Base-by-base conservation (phyloP, 176 grass and related monocot species). In the Avena atlantica region DNA sequence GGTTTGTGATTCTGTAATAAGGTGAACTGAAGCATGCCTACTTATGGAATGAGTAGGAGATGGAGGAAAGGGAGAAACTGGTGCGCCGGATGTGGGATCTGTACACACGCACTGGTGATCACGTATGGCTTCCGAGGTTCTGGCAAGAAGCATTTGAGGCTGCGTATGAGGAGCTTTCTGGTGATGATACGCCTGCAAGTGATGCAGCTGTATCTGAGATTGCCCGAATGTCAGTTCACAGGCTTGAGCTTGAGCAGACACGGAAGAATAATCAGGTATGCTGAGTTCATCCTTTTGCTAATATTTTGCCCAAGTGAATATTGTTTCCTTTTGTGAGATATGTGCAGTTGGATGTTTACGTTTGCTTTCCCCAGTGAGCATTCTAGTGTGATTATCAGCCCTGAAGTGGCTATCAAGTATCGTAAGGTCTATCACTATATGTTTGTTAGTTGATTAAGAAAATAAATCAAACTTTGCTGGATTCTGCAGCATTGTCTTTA, bases 111-210 rank as follows among this genome's bases (percentile, higher is more conserved):
- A 94, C 75, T 3, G 81, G 85, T 29, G 84, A 91, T 77, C 74
- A 89, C 6, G 86, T 84, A 74, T 85, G 86, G 63, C 89, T 96
- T 83, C 90, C 92, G 5, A 61, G 60, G 17, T 96, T 98, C 83
- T 94, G 92, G 92, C 96, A 95, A 87, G 86, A 94, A 75, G 93
- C 91, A 45, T 98, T 98, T 16, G 92, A 95, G 90, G 96, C 96
- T 56, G 93, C 93, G 6, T 98, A 94, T 59, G 92, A 94, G 87
- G 93, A 96, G 76, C 90, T 98, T 82, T 84, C 88, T 78, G 86
- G 92, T 83, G 90, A 98, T 74, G 93, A 98, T 60, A 79, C 42
- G 0, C 82, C 66, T 27, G 79, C 88, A 56, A 85, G 36, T 52
- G 93, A 94, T 21, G 82, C 25, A 3, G 93, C 93, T 20, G 59